Base-by-base conservation (phyloP, 208 protist genomes). In the Acanthamoeba sp. region DNA sequence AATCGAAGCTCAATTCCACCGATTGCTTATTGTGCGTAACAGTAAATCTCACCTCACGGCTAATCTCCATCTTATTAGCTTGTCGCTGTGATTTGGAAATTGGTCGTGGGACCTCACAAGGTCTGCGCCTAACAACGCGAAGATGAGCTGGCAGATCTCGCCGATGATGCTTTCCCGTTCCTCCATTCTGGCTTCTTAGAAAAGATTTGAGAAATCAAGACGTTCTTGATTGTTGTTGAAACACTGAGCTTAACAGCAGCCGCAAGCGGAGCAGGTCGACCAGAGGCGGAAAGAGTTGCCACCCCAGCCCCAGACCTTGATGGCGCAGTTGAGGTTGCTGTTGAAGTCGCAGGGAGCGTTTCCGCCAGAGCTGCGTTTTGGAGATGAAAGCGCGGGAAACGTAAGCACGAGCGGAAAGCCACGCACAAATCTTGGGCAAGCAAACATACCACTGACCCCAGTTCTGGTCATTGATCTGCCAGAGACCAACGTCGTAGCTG, bases 401-500 rank as follows among this genome's bases (percentile, higher is more conserved):
- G n/a, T n/a, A n/a, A n/a, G n/a, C n/a, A n/a, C n/a, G n/a, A n/a
- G n/a, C n/a, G n/a, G n/a, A n/a, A n/a, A n/a, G n/a, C n/a, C n/a
- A n/a, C n/a, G n/a, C n/a, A n/a, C n/a, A n/a, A n/a, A n/a, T n/a
- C n/a, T 29, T 24, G 57, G 57, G 55, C 18, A 16, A 24, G 57
- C 4, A 0, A 66, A 52, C 92, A 14, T 66, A 87, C 50, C 92
- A 94, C 88, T 50, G 42, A 24, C 48, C 88, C 92, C 92, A 94
- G 92, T 94, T 94, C 29, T 36, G 57, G 78, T 66, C 55, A 64
- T 94, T 94, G 38, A 94, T 94, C 69, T 94, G 92, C 92, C 92
- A 94, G 42, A 94, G 90, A 94, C 92, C 92, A 82, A 94, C 22
- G 90, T 94, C 92, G 55, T 94, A 94, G 50, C 52, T 84, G 78